These are phyloP conservation scores for Cucurbita maxima DNA, from an alignment of 306 rosid genomes.

Conservation along the genomic window DNA sequence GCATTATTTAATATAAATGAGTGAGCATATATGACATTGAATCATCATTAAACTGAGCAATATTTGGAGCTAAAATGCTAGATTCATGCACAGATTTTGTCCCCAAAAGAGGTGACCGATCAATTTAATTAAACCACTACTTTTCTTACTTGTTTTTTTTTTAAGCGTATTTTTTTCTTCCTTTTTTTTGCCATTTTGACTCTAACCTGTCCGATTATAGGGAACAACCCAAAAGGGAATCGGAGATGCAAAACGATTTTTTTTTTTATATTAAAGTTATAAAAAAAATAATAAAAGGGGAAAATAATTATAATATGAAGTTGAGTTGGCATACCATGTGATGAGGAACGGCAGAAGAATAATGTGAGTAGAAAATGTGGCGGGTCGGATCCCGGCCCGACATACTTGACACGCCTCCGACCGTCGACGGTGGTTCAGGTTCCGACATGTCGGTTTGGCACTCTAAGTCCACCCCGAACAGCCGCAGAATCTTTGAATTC, in stretches of 20 bases:
- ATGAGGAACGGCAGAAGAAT: slow-evolving; percentile 22
- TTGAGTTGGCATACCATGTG: slow-evolving; percentile 46
- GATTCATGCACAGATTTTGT: not conserved
- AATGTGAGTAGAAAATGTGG: slow-evolving; percentile 16
- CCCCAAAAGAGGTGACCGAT: not conserved
- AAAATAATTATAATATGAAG: not conserved
- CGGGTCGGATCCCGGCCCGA: slow-evolving; percentile 28
- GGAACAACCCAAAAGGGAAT: slow-evolving; percentile 8
- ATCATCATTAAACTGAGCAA: not conserved
- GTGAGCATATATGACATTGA: not conserved
- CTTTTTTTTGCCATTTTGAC: not conserved
- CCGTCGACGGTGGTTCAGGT: slow-evolving; percentile 35
- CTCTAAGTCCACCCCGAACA: slow-evolving; percentile 89
- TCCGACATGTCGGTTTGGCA: slow-evolving; percentile 36
- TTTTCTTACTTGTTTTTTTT: not conserved
- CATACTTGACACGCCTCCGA: slow-evolving; percentile 27
- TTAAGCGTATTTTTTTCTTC: not conserved
- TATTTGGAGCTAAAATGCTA: not conserved
- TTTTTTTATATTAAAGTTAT: not conserved
- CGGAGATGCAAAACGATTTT: not conserved
- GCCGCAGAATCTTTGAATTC: slow-evolving; percentile 62
- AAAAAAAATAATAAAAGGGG: not conserved
- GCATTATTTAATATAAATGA: not conserved
- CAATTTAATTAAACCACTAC: not conserved
- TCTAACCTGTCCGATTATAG: slow-evolving; percentile 22